Base-by-base conservation (phyloP, 164 flowering plant species). In the Aristolochia californica region DNA sequence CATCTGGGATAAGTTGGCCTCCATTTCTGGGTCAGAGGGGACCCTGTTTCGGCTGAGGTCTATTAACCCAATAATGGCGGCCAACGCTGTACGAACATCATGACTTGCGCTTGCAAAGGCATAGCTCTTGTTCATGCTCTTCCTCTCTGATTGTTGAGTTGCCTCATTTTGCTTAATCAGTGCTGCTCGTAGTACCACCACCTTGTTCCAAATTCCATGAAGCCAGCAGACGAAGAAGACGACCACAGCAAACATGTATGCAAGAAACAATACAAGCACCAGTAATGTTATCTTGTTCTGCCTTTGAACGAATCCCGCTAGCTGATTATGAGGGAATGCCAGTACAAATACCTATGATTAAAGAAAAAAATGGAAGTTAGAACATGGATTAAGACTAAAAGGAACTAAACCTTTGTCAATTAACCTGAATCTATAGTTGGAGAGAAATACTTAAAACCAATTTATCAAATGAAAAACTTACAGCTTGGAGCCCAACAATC, bases 51-150 rank as follows among this genome's bases (percentile, higher is more conserved):
- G 50, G 44, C 57, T 40, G 2, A 61, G 30, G 0, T 81, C 82
- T 2, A 87, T 73, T 55, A 82, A 67, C n/a, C 84, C 83, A 26
- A 56, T 70, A 34, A 94, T 71, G 14, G 74, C 76, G 5, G 88
- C 87, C 24, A 94, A 57, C 17, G 82, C 62, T 51, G 81, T 78
- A 0, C 97, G 82, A 13, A 94, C 68, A 22, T 94, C 99, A 62
- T 94, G 99, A 68, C 77, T 90, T 5, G 97, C 91, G 7, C 73
- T 76, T 0, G 93, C 82, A 48, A 82, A 79, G 13, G 97, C 97
- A 8, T 53, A 43, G 45, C 85, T 84, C 60, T 85, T 88, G 58
- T 78, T 87, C 83, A 78, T 76, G 51, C 83, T 84, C 68, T 82
- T 87, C 23, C 84, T 81, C 74, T 94, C 99, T 0, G 95, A 91